Conservation (phyloP, 257 asterid species). For the Jacaranda copaia region DNA sequence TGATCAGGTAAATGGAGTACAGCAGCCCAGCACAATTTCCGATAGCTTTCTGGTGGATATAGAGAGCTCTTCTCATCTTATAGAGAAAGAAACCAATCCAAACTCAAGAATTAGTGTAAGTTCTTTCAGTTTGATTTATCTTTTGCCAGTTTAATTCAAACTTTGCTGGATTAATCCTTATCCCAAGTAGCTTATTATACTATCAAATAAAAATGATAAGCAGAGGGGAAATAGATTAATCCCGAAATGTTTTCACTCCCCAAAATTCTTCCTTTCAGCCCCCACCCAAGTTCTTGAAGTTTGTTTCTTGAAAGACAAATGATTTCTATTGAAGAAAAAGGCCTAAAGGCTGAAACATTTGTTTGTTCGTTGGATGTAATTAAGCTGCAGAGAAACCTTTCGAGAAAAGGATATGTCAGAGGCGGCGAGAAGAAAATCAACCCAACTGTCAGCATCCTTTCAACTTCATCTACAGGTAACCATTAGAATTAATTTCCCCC, state of each 20-base stretch:
- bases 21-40: conserved; percentile 25
- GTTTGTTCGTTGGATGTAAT: conserved; percentile 11
- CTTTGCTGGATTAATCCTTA: too few species aligned
- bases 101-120: conserved; percentile 63
- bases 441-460: conserved; percentile 13
- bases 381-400: conserved; percentile 65
- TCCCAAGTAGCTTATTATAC: too few species aligned
- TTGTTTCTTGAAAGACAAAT: too few species aligned
- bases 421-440: conserved; percentile 47
- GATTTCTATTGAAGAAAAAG: too few species aligned
- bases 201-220: too few species aligned
- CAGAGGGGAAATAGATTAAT: too few species aligned
- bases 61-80: conserved; percentile 51
- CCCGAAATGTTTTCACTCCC: neutral
- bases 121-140: neutral
- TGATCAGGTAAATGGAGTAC: conserved; percentile 38
- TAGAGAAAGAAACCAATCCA: conserved; percentile 46
- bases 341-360: neutral
- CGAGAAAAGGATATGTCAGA: conserved; percentile 61
- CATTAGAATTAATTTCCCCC: neutral
- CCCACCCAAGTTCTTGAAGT: neutral
- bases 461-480: conserved; percentile 60
- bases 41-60: conserved; percentile 68
- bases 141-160: too few species aligned
- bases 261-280: neutral